Base-by-base conservation (phyloP, 345 rosid species). In the Limnanthes douglasii region DNA sequence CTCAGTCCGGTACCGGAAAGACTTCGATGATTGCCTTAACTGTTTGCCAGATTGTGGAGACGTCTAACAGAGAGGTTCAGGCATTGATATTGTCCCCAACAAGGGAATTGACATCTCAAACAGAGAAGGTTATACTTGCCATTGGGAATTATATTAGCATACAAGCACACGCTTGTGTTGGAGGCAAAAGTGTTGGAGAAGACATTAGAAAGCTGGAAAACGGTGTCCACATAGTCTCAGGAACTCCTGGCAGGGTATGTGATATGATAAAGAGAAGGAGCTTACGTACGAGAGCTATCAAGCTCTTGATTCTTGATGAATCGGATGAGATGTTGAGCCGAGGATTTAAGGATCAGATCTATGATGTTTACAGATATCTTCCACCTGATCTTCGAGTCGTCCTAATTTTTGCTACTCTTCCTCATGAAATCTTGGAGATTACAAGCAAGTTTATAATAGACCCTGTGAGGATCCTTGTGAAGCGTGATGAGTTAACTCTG, bases 221-320 rank as follows among this genome's bases (percentile, higher is more conserved):
- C 27, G 63, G 69, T 36, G 60, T 54, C n/a, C 64, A 61, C 6
- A 73, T 77, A 27, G 98, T 90, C 10, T 84, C 95, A 1, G 95
- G 95, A 40, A 84, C 98, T 14, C 98, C 95, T 2, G 95, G 98
- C 14, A 75, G 95, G 59, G 98, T 90, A 5, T 79, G 79, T 29
- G 95, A 84, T 39, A 90, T 90, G 98, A 84, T 90, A 60, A 90
- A 84, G 72, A 72, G 95, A 62, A 79, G 95, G 48, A 84, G 92
- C 0, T 50, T 90, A 37, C 82, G 92, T 4, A 90, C 94, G 4
- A 72, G 86, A 67, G 70, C 92, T 26, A 57, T 65, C 20, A 65
- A 56, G 26, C 21, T 65, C 18, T 40, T 65, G 60, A 44, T 65
- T 41, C 54, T 65, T 0, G 98, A 90, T 51, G 96, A 84, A 53